A percentile compares a stretch with the other conserved stretches of the same genome.
These are phyloP conservation scores for Russula griseocarnosa DNA, from an alignment of 768 basidiomycete genomes.

Conservation along the genomic window DNA sequence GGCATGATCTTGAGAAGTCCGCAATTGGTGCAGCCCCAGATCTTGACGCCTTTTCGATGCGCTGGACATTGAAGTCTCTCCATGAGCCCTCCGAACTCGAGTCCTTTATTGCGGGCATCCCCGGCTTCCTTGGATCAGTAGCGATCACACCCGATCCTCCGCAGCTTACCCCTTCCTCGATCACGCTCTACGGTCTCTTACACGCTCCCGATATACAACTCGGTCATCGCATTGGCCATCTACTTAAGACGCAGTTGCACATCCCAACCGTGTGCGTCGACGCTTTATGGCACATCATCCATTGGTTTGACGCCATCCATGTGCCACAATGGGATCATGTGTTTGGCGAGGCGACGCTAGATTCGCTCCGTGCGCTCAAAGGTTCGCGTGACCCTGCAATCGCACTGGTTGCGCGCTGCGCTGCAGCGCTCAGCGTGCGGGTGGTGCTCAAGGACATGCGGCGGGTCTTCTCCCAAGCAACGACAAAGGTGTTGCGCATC, in stretches of 20 bases:
- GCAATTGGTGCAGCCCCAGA: not conserved
- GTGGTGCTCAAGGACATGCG: constrained; percentile 15
- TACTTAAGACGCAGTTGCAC: constrained; percentile 9
- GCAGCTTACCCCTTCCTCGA: constrained; percentile 7
- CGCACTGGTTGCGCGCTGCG: constrained; percentile 10
- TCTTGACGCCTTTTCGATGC: constrained; percentile 7
- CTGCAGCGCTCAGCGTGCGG: constrained; percentile 6
- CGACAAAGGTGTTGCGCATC: constrained; percentile 8
- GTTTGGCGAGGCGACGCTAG: constrained; percentile 9
- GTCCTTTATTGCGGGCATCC: constrained; percentile 14
- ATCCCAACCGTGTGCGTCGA: constrained; percentile 8
- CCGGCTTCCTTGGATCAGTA: constrained; percentile 8
- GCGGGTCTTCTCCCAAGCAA: not conserved
- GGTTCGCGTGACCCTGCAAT: constrained; percentile 8
- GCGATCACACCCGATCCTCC: constrained; percentile 8
- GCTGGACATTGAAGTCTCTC: constrained; percentile 19
- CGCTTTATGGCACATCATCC: constrained; percentile 16
- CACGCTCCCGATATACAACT: not conserved
- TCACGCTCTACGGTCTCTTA: constrained; percentile 10
- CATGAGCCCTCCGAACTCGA: constrained; percentile 19
- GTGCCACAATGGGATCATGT: constrained; percentile 12
- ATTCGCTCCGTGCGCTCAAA: constrained; percentile 13
- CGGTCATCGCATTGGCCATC: constrained; percentile 18
- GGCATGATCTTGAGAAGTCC: constrained; percentile 2
- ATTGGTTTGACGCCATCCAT: constrained; percentile 6